phyloP scores from a whole-genome alignment of 140 eudicot genomes.

The Oenanthe javanica region DNA sequence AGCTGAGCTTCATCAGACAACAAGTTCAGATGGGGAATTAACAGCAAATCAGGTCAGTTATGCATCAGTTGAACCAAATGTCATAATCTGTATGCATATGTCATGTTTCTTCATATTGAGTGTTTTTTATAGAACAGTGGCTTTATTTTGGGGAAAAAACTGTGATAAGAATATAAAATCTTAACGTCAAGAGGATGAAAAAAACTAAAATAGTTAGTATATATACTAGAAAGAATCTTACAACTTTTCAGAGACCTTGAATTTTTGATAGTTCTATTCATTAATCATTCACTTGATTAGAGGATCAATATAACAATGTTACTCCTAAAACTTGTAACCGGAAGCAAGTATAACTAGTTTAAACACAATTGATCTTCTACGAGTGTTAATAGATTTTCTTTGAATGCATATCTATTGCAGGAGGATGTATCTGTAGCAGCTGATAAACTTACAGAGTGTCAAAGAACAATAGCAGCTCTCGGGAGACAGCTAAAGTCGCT shows the following conservation, averaged over 20 bases:
- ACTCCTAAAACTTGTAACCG: background rate
- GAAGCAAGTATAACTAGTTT: background rate
- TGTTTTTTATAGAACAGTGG: no score
- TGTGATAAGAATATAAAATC: background rate
- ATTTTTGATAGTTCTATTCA: background rate
- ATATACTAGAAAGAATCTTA: no score
- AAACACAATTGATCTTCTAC: no score
- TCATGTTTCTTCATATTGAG: no score
- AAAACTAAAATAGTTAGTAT: background rate
- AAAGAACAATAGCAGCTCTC: constrained; percentile 76
- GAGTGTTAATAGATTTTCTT: background rate
- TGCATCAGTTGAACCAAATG: no score
- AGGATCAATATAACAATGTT: background rate
- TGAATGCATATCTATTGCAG: constrained; percentile 19
- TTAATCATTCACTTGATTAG: background rate
- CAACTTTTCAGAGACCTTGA: background rate
- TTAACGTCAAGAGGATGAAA: background rate
- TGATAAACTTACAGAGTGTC: constrained; percentile 79
- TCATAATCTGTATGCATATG: no score
- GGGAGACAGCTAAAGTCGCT: constrained; percentile 76
- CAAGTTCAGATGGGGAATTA: constrained; percentile 31
- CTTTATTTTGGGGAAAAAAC: background rate
- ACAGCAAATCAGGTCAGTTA: no score
- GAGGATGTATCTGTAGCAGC: constrained; percentile 83
- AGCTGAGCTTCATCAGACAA: constrained; percentile 35